Evolutionary conservation across 2,329 filamentous ascomycete species (phyloP).

Genomic region (Hymenoscyphus fructigenus): DNA sequence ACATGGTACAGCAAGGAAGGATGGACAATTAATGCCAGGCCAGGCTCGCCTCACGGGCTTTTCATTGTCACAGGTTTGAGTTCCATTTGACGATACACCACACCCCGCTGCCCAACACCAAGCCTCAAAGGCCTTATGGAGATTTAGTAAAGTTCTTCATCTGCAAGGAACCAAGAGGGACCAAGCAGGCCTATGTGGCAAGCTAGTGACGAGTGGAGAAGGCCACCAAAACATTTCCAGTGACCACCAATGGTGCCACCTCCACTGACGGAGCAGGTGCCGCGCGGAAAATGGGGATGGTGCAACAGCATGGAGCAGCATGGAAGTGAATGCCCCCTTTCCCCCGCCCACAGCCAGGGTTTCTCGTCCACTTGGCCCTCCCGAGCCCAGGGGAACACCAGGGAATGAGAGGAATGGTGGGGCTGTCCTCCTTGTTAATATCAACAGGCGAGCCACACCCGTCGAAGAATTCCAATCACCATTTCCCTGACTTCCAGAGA

Average conservation of each 20-base stretch:
- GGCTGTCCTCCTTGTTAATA: constrained; percentile 7
- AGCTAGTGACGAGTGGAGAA: background rate
- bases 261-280: background rate
- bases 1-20: too few relatives aligned
- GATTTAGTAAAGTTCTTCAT: background rate
- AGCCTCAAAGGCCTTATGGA: background rate
- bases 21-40: too few relatives aligned
- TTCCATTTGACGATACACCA: background rate
- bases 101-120: background rate
- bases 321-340: background rate
- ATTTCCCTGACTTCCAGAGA: constrained; percentile 4
- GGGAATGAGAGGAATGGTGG: background rate
- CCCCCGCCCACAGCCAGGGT: background rate
- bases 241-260: background rate
- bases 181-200: background rate
- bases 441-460: constrained; percentile 2
- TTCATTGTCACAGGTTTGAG: too few relatives aligned
- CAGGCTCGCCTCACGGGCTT: too few relatives aligned
- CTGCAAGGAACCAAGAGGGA: background rate
- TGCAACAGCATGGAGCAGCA: too few relatives aligned
- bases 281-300: background rate
- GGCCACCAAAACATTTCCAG: background rate
- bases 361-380: background rate
- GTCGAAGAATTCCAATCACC: background rate
- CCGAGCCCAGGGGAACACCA: background rate